Evolutionary conservation across 1,139 yeast genomes (phyloP).

Genomic region (Pichia sp.): DNA sequence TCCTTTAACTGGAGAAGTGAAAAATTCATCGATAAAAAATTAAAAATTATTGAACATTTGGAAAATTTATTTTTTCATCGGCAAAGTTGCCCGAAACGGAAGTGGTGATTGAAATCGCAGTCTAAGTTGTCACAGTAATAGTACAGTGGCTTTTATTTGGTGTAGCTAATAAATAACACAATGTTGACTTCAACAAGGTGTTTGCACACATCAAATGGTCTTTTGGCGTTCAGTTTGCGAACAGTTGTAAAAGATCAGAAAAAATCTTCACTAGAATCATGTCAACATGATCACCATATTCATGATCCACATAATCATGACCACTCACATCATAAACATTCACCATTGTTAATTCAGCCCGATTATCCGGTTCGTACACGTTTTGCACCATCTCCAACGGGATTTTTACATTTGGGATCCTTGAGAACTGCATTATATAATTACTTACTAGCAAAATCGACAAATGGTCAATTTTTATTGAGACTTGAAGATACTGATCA

Average conservation of each 20-base stretch:
- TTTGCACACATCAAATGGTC: background rate
- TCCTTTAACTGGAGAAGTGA: background rate
- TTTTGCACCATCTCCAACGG: slow-evolving; percentile 98
- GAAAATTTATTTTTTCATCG: background rate
- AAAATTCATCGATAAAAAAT: background rate
- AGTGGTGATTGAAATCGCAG: background rate
- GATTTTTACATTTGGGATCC: slow-evolving; percentile 85
- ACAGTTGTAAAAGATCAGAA: background rate
- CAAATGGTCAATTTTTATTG: slow-evolving; percentile 74
- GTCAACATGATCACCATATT: background rate
- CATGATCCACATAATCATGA: background rate
- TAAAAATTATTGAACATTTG: background rate
- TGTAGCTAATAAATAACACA: background rate
- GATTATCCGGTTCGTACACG: slow-evolving; percentile 69
- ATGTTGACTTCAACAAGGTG: background rate
- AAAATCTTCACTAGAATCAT: background rate
- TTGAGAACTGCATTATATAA: slow-evolving; percentile 89
- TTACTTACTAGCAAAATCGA: slow-evolving; percentile 69
- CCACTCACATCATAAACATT: slow-evolving; percentile 10
- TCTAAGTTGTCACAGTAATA: too few species aligned
- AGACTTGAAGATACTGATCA: slow-evolving; percentile 92
- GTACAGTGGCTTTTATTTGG: background rate
- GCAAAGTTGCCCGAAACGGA: background rate
- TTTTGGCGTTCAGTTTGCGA: background rate
- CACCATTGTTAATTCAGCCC: slow-evolving; percentile 15